Conservation (phyloP, 2,329 filamentous ascomycete genomes). For the Talaromyces atroroseus region DNA sequence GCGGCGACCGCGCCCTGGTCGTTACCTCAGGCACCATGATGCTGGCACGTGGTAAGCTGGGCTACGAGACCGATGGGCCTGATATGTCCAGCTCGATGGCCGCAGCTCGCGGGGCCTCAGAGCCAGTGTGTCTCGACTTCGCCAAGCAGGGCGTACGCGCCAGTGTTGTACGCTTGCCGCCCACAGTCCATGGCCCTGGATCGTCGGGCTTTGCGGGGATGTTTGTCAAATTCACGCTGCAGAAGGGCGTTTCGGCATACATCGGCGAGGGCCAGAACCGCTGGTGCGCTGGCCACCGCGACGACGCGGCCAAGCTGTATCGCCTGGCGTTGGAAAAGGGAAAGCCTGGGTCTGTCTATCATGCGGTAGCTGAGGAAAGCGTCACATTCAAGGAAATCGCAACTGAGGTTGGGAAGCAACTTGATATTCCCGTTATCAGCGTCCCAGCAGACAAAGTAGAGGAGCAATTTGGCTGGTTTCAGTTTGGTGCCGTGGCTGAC, state of each 20-base stretch:
- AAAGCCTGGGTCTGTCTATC: neutral
- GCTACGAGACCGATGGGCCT: neutral
- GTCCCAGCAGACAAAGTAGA: neutral
- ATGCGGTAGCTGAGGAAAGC: constrained; percentile 2
- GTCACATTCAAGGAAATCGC: constrained; percentile 5
- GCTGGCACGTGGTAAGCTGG: constrained; percentile 1
- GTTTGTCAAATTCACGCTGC: neutral
- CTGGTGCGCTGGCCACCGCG: constrained; percentile 1
- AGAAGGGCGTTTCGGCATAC: constrained; percentile 4
- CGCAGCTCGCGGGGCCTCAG: constrained; percentile 1
- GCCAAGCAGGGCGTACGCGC: neutral
- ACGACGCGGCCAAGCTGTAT: neutral
- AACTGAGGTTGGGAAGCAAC: neutral
- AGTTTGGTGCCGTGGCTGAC: constrained; percentile 1
- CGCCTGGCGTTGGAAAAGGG: constrained; percentile 2
- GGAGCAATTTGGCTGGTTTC: constrained; percentile 5
- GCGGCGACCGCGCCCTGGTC: constrained; percentile 1
- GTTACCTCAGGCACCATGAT: constrained; percentile 7
- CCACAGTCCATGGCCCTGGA: neutral
- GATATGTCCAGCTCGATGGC: neutral
- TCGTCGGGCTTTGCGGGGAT: neutral
- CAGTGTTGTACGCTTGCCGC: neutral
- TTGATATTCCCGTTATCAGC: neutral
- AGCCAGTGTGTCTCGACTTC: neutral
- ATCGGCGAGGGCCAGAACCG: constrained; percentile 1